Base-by-base conservation (phyloP, 805 yeast species). In the Monosporozyma yasuniensis region DNA sequence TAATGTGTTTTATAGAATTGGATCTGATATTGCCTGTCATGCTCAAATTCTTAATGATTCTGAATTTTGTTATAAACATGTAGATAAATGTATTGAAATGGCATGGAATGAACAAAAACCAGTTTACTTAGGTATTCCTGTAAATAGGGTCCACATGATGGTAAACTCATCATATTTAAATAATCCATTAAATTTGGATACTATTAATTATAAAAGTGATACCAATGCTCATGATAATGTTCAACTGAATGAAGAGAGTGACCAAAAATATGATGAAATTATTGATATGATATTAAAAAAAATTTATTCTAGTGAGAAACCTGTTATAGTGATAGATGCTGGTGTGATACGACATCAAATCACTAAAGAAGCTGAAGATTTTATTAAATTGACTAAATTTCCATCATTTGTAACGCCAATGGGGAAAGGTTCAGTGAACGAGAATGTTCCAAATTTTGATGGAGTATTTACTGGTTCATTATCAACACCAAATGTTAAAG, bases 341-440 rank as follows among this genome's bases (percentile, higher is more conserved):
- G 84, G 95, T 73, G 87, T 87, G 41, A 68, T 80, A 19, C 76
- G 93, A 67, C 90, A 84, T 65, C 70, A 72, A 54, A 79, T 80
- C 50, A 72, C 72, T 53, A 61, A 63, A 5, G 84, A 81, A 64
- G 81, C 83, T 43, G 69, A 67, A 47, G 65, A 71, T 52, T 73
- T 85, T 58, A 79, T 80, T 43, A 73, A 75, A 37, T 64, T 69
- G 48, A 83, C 91, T 16, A 77, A 81, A 60, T 84, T 80, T 77
- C 89, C 90, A 14, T 80, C 81, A 28, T 85, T 78, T 64, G 81
- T 82, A 44, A 86, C 95, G 19, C 93, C 95, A 52, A 84, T 85
- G 90, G 95, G 91, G 64, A 86, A 86, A 66, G 82, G 87, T 46
- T 72, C 78, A 6, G 76, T 84, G 54, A 79, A 83, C 65, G 95